phyloP scores from a whole-genome alignment of 805 yeast species.

The Groenewaldozyma tartarivorans region DNA sequence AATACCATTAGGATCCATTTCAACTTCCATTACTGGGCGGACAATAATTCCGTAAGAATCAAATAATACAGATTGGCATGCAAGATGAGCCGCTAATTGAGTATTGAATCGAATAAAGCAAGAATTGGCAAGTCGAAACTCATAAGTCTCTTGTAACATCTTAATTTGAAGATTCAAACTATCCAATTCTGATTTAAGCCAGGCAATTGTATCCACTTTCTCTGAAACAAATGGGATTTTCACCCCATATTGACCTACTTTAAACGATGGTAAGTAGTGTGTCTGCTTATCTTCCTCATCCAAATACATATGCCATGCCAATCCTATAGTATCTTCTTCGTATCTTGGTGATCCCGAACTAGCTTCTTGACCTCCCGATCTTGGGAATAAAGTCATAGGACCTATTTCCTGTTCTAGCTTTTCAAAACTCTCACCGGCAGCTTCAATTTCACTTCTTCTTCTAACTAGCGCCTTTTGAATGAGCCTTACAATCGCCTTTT shows the following conservation, averaged over 20 bases:
- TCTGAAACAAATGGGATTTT: conserved; percentile 48
- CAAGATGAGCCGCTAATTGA: conserved; percentile 49
- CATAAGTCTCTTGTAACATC: conserved; percentile 41
- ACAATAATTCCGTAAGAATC: background rate
- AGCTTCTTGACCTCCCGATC: conserved; percentile 6
- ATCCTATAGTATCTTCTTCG: conserved; percentile 10
- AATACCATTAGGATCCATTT: conserved; percentile 57
- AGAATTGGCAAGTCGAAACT: conserved; percentile 24
- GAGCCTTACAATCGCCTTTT: conserved; percentile 32
- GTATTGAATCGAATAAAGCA: conserved; percentile 54
- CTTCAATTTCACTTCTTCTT: background rate
- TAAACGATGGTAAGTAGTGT: conserved; percentile 36
- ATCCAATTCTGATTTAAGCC: conserved; percentile 53
- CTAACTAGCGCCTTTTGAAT: conserved; percentile 20
- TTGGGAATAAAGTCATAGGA: background rate
- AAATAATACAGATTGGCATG: conserved; percentile 27
- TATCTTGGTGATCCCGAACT: background rate
- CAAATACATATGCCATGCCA: conserved; percentile 36
- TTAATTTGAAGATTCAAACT: conserved; percentile 54
- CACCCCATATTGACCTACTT: conserved; percentile 5
- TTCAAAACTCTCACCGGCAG: background rate
- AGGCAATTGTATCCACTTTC: conserved; percentile 62
- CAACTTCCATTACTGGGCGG: conserved; percentile 17
- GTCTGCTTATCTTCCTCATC: conserved; percentile 60
- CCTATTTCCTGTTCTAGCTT: background rate